These are phyloP conservation scores for Fagus crenata DNA, from an alignment of 306 rosid genomes.

Conservation along the genomic window DNA sequence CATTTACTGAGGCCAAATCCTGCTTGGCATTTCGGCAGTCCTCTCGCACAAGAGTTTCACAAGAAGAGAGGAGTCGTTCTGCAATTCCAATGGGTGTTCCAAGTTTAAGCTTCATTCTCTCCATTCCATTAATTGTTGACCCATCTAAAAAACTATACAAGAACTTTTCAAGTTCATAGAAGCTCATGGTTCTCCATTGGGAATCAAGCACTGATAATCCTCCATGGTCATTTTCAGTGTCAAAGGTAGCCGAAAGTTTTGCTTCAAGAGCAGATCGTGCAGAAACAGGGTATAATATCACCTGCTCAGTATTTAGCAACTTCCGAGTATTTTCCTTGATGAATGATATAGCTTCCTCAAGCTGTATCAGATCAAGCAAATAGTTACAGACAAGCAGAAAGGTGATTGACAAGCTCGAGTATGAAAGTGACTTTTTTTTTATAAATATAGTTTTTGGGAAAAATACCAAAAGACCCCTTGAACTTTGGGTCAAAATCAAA, in stretches of 20 bases:
- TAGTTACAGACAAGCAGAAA: slow-evolving; percentile 10
- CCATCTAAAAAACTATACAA: slow-evolving; percentile 85
- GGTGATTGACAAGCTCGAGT: slow-evolving; percentile 1
- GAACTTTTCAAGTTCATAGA: slow-evolving; percentile 70
- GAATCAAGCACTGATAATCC: slow-evolving; percentile 47
- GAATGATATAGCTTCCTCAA: slow-evolving; percentile 81
- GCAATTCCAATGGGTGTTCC: slow-evolving; percentile 90
- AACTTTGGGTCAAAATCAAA: too few species aligned
- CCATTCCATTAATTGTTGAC: slow-evolving; percentile 80
- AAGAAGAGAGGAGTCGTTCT: slow-evolving; percentile 68
- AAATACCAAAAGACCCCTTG: too few species aligned
- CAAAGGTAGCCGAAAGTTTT: slow-evolving; percentile 57
- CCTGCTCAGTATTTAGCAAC: slow-evolving; percentile 69
- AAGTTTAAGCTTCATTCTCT: slow-evolving; percentile 90
- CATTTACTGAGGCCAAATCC: slow-evolving; percentile 67
- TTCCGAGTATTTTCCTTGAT: slow-evolving; percentile 72
- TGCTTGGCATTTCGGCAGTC: slow-evolving; percentile 69
- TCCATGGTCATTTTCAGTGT: slow-evolving; percentile 38
- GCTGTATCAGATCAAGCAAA: slow-evolving; percentile 58
- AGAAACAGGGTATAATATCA: slow-evolving; percentile 80
- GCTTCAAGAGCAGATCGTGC: slow-evolving; percentile 90
- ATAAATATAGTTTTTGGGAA: too few species aligned
- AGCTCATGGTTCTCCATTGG: slow-evolving; percentile 54
- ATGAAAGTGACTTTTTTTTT: background rate
- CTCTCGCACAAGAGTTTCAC: slow-evolving; percentile 70